These are phyloP conservation scores for Lactarius sanguifluus DNA, from an alignment of 768 basidiomycete species.

Conservation along the genomic window DNA sequence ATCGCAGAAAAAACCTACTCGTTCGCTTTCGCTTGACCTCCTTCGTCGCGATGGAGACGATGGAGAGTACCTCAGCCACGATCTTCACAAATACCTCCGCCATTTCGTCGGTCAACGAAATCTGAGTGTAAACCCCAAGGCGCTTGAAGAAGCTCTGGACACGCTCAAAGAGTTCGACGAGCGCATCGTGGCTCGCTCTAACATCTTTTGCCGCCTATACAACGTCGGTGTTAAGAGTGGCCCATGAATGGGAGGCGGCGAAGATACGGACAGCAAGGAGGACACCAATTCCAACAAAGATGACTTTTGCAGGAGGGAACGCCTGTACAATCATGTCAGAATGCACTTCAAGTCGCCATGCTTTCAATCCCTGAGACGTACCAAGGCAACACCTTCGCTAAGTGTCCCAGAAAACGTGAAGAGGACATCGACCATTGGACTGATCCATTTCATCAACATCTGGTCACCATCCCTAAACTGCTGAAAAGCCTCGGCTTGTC, in stretches of 20 bases:
- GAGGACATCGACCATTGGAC: neutral
- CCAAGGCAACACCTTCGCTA: neutral
- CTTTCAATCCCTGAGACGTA: neutral
- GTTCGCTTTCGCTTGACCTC: neutral
- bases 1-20: neutral
- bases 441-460: neutral
- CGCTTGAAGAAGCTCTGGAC: conserved; percentile 2
- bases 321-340: neutral
- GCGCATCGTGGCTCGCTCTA: neutral
- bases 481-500: neutral
- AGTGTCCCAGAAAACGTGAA: neutral
- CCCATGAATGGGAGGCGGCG: neutral
- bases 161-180: conserved; percentile 8
- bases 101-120: neutral
- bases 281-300: neutral
- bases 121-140: conserved; percentile 5
- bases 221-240: neutral
- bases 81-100: conserved; percentile 1
- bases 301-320: neutral
- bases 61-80: conserved; percentile 4
- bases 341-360: neutral
- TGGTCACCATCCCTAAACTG: neutral
- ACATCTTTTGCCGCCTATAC: conserved; percentile 8
- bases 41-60: conserved; percentile 10
- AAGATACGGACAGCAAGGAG: neutral